These are phyloP conservation scores for Babesia ovata DNA, from an alignment of 169 alveolate species.

Conservation along the genomic window DNA sequence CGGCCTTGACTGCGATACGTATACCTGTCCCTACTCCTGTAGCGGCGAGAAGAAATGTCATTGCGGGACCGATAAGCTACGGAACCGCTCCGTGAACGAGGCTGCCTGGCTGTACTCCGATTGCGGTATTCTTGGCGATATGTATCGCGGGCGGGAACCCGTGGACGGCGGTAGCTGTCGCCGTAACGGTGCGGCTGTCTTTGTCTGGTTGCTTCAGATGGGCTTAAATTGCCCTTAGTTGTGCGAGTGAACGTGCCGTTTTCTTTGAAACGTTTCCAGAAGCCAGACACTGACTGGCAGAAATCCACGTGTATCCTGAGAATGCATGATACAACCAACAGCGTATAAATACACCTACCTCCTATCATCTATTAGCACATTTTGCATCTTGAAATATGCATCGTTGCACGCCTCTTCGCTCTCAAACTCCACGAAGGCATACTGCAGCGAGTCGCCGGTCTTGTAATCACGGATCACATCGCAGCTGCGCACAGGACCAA, in stretches of 20 bases:
- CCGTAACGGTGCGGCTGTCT: neutral
- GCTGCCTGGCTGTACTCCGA: too few relatives aligned
- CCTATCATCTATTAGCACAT: constrained; percentile 95
- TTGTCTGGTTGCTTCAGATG: neutral
- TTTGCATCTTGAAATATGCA: constrained; percentile 96
- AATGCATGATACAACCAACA: neutral
- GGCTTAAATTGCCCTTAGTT: neutral
- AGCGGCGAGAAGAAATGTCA: too few relatives aligned
- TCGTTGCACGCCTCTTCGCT: constrained; percentile 92
- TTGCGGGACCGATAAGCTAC: too few relatives aligned
- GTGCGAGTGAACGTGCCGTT: constrained; percentile 31
- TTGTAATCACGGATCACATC: constrained; percentile 96
- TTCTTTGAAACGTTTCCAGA: constrained; percentile 70
- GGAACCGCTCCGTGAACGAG: too few relatives aligned
- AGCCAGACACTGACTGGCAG: constrained; percentile 84
- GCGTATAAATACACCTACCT: constrained; percentile 37
- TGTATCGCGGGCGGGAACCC: neutral
- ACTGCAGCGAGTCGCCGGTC: constrained; percentile 96
- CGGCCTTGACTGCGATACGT: neutral
- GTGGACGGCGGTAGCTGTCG: neutral
- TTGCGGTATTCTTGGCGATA: too few relatives aligned
- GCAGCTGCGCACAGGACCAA: constrained; percentile 93
- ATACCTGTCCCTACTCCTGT: too few relatives aligned
- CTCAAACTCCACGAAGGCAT: constrained; percentile 98
- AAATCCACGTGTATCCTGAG: constrained; percentile 86